Conservation (phyloP, 192 early-diverging fungal genomes). For the Entomortierella beljakovae region DNA sequence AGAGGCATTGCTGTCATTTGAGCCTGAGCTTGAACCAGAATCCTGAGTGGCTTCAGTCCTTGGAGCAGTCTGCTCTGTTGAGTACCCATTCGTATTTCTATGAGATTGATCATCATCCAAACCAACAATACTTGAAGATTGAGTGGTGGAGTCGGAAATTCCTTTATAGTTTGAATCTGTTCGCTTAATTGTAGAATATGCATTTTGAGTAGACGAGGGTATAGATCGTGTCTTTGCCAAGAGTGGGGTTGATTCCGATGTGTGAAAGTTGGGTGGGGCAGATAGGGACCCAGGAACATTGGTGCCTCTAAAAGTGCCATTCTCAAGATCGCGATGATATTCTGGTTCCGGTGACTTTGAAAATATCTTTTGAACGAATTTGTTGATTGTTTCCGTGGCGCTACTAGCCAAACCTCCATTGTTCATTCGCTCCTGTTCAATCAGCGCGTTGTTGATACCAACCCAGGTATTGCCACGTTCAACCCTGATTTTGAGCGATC, state of each 20-base stretch:
- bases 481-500: slow-evolving; percentile 53
- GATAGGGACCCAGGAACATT: slow-evolving; percentile 39
- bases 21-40: not conserved
- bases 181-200: slow-evolving; percentile 13
- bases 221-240: slow-evolving; percentile 13
- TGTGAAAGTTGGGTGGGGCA: slow-evolving; percentile 35
- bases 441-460: slow-evolving; percentile 40
- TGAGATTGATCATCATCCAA: not conserved
- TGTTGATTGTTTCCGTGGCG: slow-evolving; percentile 38
- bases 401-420: slow-evolving; percentile 27
- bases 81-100: not conserved
- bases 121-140: slow-evolving; percentile 1
- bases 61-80: not conserved
- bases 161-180: slow-evolving; percentile 11
- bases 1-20: not conserved
- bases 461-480: slow-evolving; percentile 56
- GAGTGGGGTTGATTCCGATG: slow-evolving; percentile 35
- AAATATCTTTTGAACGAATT: slow-evolving; percentile 49
- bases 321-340: slow-evolving; percentile 6
- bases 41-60: not conserved
- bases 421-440: slow-evolving; percentile 27
- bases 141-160: slow-evolving; percentile 29
- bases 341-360: slow-evolving; percentile 24
- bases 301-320: slow-evolving; percentile 20
- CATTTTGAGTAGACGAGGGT: slow-evolving; percentile 3